Percentiles rank a stretch among this genome's conserved stretches.
These are phyloP conservation scores for Aureobasidium musti DNA, from an alignment of 2,329 filamentous ascomycete genomes.

Conservation along the genomic window DNA sequence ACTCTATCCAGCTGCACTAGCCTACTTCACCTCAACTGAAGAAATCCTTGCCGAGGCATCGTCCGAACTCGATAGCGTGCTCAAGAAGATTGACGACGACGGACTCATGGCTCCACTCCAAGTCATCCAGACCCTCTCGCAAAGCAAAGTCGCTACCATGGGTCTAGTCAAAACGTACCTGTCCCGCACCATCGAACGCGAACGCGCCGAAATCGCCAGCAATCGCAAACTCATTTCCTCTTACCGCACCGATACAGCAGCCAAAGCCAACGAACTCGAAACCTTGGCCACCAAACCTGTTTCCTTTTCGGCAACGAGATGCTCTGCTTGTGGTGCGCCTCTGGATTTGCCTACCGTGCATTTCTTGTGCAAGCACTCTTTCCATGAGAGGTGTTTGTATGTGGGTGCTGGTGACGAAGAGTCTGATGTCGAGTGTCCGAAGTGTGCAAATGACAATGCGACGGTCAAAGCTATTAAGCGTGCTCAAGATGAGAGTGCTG, in stretches of 20 bases:
- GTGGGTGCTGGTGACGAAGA: conserved; percentile 54
- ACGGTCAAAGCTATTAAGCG: conserved; percentile 84
- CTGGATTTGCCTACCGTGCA: conserved; percentile 90
- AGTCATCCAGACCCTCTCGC: conserved; percentile 86
- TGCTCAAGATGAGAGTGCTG: conserved; percentile 82
- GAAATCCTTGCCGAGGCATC: conserved; percentile 82
- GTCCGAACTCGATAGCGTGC: conserved; percentile 74
- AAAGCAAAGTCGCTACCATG: conserved; percentile 86
- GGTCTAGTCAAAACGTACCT: conserved; percentile 96
- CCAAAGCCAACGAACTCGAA: conserved; percentile 74
- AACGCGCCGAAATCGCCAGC: conserved; percentile 77
- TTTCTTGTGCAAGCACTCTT: conserved; percentile 95
- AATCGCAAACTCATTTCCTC: conserved; percentile 81
- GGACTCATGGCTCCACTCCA: conserved; percentile 94
- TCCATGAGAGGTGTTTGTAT: conserved; percentile 88
- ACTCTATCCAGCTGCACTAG: conserved; percentile 85
- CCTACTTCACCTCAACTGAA: conserved; percentile 87
- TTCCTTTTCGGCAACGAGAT: conserved; percentile 88
- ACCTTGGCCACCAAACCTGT: conserved; percentile 77
- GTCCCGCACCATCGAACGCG: conserved; percentile 81
- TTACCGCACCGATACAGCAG: conserved; percentile 79
- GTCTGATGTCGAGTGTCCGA: conserved; percentile 75
- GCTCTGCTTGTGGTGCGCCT: conserved; percentile 73
- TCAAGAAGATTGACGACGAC: conserved; percentile 85
- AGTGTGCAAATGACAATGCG: conserved; percentile 80